Percentiles rank a stretch among this genome's conserved stretches.
Evolutionary conservation across 1,284 basidiomycete species (phyloP).

Genomic region (Puccinia horiana): DNA sequence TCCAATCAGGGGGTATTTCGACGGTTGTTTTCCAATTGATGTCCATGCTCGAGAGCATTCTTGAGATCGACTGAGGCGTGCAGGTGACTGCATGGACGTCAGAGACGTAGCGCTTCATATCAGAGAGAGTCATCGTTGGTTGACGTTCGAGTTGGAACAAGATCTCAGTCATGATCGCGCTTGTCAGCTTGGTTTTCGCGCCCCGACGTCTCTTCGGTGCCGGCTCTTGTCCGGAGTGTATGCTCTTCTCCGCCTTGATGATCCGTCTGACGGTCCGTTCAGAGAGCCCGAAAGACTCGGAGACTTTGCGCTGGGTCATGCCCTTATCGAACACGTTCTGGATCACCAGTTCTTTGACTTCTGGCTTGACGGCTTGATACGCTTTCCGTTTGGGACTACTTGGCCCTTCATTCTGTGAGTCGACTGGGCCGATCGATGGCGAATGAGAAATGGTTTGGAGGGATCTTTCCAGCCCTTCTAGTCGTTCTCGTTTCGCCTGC

Average conservation of each 20-base stretch:
- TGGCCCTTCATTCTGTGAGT: neutral
- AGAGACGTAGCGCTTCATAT: conserved; percentile 4
- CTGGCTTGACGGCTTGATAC: neutral
- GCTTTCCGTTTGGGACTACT: neutral
- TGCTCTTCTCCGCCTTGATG: conserved; percentile 5
- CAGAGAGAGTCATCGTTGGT: neutral
- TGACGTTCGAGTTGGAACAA: neutral
- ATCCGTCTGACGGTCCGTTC: neutral
- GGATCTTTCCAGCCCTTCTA: neutral
- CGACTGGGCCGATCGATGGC: neutral
- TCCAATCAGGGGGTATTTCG: neutral
- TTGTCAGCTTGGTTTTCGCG: neutral
- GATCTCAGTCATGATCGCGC: neutral
- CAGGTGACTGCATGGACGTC: neutral
- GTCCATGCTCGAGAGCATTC: conserved; percentile 10
- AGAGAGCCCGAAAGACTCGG: neutral
- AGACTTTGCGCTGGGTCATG: neutral
- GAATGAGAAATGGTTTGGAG: neutral
- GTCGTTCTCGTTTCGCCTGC: neutral
- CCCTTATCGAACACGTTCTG: neutral
- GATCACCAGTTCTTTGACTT: neutral
- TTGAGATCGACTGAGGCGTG: neutral
- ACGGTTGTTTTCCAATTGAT: neutral
- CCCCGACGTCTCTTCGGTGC: neutral
- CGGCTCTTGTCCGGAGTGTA: neutral